Percentiles rank a stretch among this genome's conserved stretches.
Conservation (phyloP, 2,329 filamentous ascomycete genomes). For the Colletotrichum melonis region DNA sequence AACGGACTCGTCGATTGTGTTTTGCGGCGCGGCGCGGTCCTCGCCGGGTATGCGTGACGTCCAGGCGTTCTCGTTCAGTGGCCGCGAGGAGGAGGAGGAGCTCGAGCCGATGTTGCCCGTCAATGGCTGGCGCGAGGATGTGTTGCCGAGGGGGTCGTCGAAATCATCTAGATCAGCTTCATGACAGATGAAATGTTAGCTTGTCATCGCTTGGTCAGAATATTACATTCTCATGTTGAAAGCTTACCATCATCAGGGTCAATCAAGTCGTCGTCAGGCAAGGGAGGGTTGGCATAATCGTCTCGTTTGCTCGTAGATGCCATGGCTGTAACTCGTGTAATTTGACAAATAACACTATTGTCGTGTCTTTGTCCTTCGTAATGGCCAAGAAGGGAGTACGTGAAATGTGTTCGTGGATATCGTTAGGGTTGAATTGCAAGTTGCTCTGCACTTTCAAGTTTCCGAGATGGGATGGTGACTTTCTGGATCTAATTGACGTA, state of each 20-base stretch:
- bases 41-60: constrained; percentile 92
- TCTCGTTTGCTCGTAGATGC: constrained; percentile 60
- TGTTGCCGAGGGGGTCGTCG: constrained; percentile 81
- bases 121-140: constrained; percentile 81
- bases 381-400: rapidly evolving
- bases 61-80: constrained; percentile 82
- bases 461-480: constrained; percentile 2
- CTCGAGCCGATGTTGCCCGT: constrained; percentile 82
- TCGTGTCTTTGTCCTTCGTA: neutral
- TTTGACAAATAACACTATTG: neutral
- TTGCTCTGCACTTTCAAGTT: neutral
- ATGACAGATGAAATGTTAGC: neutral
- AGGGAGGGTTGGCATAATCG: constrained; percentile 70
- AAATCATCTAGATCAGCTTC: constrained; percentile 90
- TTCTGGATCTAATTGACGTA: constrained; percentile 8
- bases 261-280: constrained; percentile 78
- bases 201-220: neutral
- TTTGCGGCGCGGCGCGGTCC: constrained; percentile 87
- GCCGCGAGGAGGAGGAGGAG: constrained; percentile 64
- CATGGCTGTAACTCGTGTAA: constrained; percentile 47
- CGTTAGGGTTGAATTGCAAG: neutral
- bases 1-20: constrained; percentile 96
- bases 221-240: neutral
- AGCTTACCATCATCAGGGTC: constrained; percentile 80
- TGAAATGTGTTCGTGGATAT: neutral